Base-by-base conservation (phyloP, 257 asterid genomes). In the Echites panduratus region DNA sequence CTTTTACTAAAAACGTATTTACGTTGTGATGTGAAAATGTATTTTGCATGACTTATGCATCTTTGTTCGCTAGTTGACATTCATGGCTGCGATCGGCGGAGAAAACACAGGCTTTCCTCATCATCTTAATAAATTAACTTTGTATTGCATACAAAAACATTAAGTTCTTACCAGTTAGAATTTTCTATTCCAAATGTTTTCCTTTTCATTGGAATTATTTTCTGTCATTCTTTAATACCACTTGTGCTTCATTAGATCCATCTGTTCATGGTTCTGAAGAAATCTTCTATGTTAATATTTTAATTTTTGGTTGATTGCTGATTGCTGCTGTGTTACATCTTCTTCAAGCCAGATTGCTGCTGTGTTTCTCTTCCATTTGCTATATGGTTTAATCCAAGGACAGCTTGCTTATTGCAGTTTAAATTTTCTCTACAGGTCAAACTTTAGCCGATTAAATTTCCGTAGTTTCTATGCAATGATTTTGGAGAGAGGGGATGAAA, bases 401-500 rank as follows among this genome's bases (percentile, higher is more conserved):
- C 14, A 64, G 14, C 17, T 5, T 64, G 69, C 69, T 64, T 38
- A 64, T 64, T 26, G 49, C 29, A 19, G 49, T 64, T 16, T 43
- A 20, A 64, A 71, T 41, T 35, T 62, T 64, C 53, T 49, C 38
- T 77, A 57, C 66, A 94, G 99, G 75, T 86, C 99, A 73, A 91
- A 94, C 77, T 95, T 89, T 75, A 92, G 82, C 57, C 91, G 99
- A 68, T 79, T 95, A 85, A 85, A 92, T 83, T 95, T 75, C 78
- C 67, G 78, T 69, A 89, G 97, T 70, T 95, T 95, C 83, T 92
- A 90, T 77, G 88, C 96, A 3, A 93, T 84, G 80, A 79, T 95
- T 82, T 76, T 95, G 90, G 99, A 95, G 79, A 84, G 91, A 66
- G 96, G 97, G 0, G 99, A 95, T 83, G 99, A 95, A 76, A 81